Conservation (phyloP, 1,139 yeast species). For the Hansenula anomala region DNA sequence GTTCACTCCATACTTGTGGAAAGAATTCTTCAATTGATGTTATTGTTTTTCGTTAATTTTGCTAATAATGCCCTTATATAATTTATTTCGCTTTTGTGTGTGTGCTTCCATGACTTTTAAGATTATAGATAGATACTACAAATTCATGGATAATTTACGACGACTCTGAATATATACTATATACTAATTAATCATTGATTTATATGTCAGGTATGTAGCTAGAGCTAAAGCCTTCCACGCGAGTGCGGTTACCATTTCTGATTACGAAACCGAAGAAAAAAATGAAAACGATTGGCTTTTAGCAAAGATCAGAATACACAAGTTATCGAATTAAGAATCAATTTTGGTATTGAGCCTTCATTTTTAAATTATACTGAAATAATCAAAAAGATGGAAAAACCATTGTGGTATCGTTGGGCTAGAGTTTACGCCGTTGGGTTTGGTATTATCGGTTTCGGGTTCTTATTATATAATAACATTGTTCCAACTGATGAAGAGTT, state of each 20-base stretch:
- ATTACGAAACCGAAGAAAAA: conserved; percentile 4
- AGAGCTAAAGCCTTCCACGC: not conserved
- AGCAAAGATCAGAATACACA: not conserved
- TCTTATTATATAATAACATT: conserved; percentile 59
- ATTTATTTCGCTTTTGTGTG: no score
- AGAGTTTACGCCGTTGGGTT: conserved; percentile 57
- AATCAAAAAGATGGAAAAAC: conserved; percentile 30
- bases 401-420: conserved; percentile 55
- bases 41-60: no score
- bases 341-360: not conserved
- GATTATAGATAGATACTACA: no score
- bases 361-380: not conserved
- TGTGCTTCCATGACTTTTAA: no score
- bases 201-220: no score
- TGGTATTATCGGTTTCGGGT: conserved; percentile 63
- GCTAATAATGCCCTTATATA: no score
- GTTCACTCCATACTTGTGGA: conserved; percentile 66
- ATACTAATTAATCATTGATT: no score
- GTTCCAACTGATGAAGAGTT: conserved; percentile 84
- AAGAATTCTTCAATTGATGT: conserved; percentile 33
- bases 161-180: no score
- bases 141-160: no score
- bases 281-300: conserved; percentile 7
- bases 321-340: not conserved
- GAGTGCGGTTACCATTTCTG: not conserved